Conservation (phyloP, 2,329 filamentous ascomycete genomes). For the Epichloe brachyelytri region DNA sequence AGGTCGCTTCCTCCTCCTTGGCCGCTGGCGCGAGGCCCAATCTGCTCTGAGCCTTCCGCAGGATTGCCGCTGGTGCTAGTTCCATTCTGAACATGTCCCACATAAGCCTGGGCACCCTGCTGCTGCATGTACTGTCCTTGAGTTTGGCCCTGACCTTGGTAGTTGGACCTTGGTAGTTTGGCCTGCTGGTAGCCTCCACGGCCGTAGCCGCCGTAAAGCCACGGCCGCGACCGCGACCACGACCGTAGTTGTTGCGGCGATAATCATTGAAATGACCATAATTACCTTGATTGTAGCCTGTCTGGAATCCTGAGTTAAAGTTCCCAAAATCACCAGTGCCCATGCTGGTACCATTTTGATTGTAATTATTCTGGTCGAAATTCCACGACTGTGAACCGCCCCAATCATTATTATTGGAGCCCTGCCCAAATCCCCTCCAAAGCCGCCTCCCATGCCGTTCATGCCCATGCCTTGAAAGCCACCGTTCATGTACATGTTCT, state of each 20-base stretch:
- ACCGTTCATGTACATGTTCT: slow-evolving; percentile 69
- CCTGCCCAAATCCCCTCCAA: slow-evolving; percentile 48
- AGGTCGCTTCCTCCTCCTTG: slow-evolving; percentile 7
- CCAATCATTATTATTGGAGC: slow-evolving; percentile 69
- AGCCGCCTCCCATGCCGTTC: slow-evolving; percentile 60
- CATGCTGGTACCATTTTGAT: slow-evolving; percentile 73
- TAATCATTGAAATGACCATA: slow-evolving; percentile 76
- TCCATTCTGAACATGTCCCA: slow-evolving; percentile 12
- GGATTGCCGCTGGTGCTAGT: slow-evolving; percentile 7
- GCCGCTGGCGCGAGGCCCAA: slow-evolving; percentile 5
- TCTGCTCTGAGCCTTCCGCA: slow-evolving; percentile 16
- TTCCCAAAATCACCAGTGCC: slow-evolving; percentile 68
- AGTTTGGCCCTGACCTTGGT: slow-evolving; percentile 21
- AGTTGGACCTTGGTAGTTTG: slow-evolving; percentile 24
- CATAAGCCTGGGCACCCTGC: slow-evolving; percentile 6
- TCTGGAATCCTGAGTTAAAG: slow-evolving; percentile 65
- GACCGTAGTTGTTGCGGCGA: slow-evolving; percentile 53
- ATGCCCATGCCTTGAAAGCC: slow-evolving; percentile 68
- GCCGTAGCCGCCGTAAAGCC: slow-evolving; percentile 42
- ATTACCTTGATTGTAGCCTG: slow-evolving; percentile 74
- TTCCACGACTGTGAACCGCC: slow-evolving; percentile 73
- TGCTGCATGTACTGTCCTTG: slow-evolving; percentile 20
- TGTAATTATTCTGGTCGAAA: slow-evolving; percentile 82
- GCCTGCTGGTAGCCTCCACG: slow-evolving; percentile 40
- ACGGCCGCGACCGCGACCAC: slow-evolving; percentile 52